phyloP scores from a whole-genome alignment of 2,329 filamentous ascomycete species.

The Orbilia oligospora region DNA sequence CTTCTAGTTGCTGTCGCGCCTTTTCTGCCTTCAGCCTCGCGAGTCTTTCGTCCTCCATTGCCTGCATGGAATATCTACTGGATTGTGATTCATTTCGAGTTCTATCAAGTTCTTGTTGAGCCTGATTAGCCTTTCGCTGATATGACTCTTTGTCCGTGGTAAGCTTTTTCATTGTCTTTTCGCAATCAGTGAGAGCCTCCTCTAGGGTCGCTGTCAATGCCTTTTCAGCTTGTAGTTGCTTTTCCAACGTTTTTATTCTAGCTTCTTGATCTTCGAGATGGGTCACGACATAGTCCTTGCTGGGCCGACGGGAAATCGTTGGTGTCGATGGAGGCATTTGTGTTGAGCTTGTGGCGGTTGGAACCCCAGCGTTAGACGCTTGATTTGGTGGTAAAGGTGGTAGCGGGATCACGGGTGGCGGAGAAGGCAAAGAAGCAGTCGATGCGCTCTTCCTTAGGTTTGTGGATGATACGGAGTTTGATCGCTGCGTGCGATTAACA shows the following conservation, averaged over 20 bases:
- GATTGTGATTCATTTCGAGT: constrained; percentile 66
- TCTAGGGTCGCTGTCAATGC: constrained; percentile 95
- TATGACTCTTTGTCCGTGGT: constrained; percentile 91
- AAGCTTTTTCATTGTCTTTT: constrained; percentile 70
- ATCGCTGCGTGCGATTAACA: constrained; percentile 69
- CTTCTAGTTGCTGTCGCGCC: constrained; percentile 88
- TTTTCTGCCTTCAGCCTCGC: constrained; percentile 91
- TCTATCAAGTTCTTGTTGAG: constrained; percentile 64
- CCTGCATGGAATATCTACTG: constrained; percentile 80
- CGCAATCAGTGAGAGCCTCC: constrained; percentile 93
- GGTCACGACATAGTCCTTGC: constrained; percentile 85
- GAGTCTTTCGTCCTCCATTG: constrained; percentile 95
- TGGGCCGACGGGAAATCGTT: constrained; percentile 79
- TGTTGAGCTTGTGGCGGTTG: constrained; percentile 66
- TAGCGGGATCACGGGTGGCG: constrained; percentile 94
- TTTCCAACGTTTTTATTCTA: constrained; percentile 94
- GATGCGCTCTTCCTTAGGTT: constrained; percentile 88
- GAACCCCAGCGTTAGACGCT: constrained; percentile 63
- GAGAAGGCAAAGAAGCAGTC: constrained; percentile 87
- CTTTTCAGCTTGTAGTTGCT: constrained; percentile 94
- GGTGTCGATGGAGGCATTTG: constrained; percentile 71
- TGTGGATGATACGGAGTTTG: constrained; percentile 73
- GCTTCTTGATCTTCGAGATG: constrained; percentile 95
- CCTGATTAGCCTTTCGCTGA: constrained; percentile 81
- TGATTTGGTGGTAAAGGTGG: constrained; percentile 79